phyloP scores from a whole-genome alignment of 1,139 yeast species.

The Taphrina communis region DNA sequence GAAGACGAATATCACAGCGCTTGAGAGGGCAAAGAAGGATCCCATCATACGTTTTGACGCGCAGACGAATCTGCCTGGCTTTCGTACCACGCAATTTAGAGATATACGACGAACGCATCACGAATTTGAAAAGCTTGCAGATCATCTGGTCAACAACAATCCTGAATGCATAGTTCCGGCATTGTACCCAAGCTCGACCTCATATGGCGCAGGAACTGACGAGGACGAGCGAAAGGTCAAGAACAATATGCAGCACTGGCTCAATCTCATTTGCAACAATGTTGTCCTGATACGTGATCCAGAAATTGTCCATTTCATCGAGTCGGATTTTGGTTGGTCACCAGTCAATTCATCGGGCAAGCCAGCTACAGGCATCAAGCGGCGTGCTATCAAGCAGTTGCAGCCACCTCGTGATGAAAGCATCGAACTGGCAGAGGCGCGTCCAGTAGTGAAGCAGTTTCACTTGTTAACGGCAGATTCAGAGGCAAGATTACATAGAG shows the following conservation, averaged over 20 bases:
- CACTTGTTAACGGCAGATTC: slow-evolving; percentile 67
- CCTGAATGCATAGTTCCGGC: slow-evolving; percentile 95
- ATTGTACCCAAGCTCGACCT: slow-evolving; percentile 72
- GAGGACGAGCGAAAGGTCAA: slow-evolving; percentile 72
- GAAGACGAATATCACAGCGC: slow-evolving; percentile 53
- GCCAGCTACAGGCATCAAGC: slow-evolving; percentile 78
- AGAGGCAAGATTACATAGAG: slow-evolving; percentile 61
- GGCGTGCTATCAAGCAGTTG: slow-evolving; percentile 88
- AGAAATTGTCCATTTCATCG: slow-evolving; percentile 85
- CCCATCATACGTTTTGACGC: slow-evolving; percentile 60
- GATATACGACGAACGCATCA: slow-evolving; percentile 80
- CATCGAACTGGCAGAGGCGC: slow-evolving; percentile 75
- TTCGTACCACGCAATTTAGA: slow-evolving; percentile 71
- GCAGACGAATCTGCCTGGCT: slow-evolving; percentile 70
- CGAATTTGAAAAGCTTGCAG: slow-evolving; percentile 78
- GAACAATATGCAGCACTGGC: slow-evolving; percentile 80
- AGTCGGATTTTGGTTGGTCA: slow-evolving; percentile 75
- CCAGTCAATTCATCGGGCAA: slow-evolving; percentile 57
- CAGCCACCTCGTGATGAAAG: slow-evolving; percentile 91
- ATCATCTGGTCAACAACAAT: slow-evolving; percentile 76
- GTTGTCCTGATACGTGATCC: slow-evolving; percentile 84
- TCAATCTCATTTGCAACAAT: slow-evolving; percentile 71
- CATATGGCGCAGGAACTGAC: slow-evolving; percentile 81
- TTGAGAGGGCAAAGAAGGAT: slow-evolving; percentile 59
- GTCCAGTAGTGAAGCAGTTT: slow-evolving; percentile 84